phyloP scores from a whole-genome alignment of 2,329 filamentous ascomycete genomes.

The Mollisiaceae sp. region DNA sequence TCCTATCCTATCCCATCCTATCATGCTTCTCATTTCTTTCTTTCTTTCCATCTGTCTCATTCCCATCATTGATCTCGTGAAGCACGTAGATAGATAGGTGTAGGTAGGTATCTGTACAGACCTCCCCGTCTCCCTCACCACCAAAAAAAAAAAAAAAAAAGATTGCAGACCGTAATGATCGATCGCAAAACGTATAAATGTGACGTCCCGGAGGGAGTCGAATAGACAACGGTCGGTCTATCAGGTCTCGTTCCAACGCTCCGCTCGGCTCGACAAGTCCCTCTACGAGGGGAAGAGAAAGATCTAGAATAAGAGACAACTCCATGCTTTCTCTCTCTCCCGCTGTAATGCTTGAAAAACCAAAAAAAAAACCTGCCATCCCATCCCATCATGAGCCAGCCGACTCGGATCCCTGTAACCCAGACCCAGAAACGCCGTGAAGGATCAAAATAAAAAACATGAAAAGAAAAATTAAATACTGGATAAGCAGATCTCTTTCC shows the following conservation, averaged over 20 bases:
- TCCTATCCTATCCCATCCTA: too few species aligned
- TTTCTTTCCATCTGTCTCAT: not conserved
- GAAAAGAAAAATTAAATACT: conserved; percentile 19
- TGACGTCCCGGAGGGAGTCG: conserved; percentile 5
- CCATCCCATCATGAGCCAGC: conserved; percentile 10
- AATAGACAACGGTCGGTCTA: not conserved
- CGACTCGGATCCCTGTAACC: too few species aligned
- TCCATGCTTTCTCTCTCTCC: not conserved
- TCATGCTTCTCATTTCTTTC: too few species aligned
- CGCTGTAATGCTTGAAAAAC: not conserved
- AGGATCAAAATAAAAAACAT: not conserved
- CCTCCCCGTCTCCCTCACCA: too few species aligned
- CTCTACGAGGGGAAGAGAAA: not conserved
- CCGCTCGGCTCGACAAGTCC: too few species aligned
- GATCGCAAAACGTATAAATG: conserved; percentile 7
- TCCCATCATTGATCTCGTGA: not conserved
- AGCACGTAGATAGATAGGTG: conserved; percentile 6
- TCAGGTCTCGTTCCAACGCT: not conserved
- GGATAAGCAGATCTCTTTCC: conserved; percentile 24
- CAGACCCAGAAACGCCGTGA: too few species aligned
- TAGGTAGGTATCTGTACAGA: not conserved
- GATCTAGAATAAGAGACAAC: not conserved
- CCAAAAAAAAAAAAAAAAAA: not conserved
- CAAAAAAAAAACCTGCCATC: not conserved
- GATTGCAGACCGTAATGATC: not conserved